Conservation (phyloP, 768 basidiomycete species). For the Cyathus striatus region DNA sequence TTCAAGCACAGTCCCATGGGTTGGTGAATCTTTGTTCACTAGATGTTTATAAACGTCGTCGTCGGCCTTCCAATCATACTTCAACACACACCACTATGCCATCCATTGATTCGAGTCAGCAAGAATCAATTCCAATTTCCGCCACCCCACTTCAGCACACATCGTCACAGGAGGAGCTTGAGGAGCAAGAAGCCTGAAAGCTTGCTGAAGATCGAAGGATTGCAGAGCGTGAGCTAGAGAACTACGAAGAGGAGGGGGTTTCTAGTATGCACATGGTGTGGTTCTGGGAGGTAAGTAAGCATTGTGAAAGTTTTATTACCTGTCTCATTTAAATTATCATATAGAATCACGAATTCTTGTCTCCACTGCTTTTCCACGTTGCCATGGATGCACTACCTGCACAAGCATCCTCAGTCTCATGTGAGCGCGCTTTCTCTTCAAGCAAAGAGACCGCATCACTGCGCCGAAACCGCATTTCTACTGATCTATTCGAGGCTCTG, state of each 20-base stretch:
- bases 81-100: neutral
- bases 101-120: too few species aligned
- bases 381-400: constrained; percentile 20
- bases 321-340: neutral
- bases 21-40: neutral
- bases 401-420: constrained; percentile 23
- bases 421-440: constrained; percentile 24
- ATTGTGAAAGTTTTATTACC: neutral
- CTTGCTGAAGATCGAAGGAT: neutral
- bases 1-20: neutral
- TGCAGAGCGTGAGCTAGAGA: neutral
- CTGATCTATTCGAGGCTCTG: constrained; percentile 17
- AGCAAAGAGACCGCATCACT: constrained; percentile 20
- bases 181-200: neutral
- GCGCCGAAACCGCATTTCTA: constrained; percentile 12
- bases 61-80: neutral
- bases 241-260: neutral
- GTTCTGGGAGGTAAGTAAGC: neutral
- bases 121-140: too few species aligned
- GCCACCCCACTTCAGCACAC: too few species aligned
- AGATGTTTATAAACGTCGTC: neutral
- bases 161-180: neutral
- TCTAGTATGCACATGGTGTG: neutral
- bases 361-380: constrained; percentile 12
- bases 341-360: constrained; percentile 1